phyloP scores from a whole-genome alignment of 306 rosid genomes.

The Lupinus albus region DNA sequence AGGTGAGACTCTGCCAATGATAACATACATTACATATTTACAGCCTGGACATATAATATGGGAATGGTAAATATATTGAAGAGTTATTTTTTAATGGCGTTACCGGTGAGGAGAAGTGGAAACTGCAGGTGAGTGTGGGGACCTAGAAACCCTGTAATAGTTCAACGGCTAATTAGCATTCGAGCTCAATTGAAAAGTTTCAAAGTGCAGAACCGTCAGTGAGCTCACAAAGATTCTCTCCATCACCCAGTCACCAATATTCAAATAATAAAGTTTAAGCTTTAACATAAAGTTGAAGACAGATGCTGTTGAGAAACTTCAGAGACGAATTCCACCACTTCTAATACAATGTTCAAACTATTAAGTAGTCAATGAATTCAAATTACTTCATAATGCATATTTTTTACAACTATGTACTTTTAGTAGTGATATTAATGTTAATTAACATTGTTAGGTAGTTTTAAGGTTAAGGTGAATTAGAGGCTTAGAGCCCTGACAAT shows the following conservation, averaged over 20 bases:
- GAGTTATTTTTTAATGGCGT: conserved; percentile 23
- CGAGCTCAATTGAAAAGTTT: conserved; percentile 27
- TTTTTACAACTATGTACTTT: not conserved
- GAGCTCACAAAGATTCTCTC: conserved; percentile 19
- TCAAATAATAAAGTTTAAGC: not conserved
- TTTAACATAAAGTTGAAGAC: conserved; percentile 4
- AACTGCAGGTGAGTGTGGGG: conserved; percentile 54
- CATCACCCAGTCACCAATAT: conserved; percentile 5
- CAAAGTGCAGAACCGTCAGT: not conserved
- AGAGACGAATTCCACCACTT: not conserved
- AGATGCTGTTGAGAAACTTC: conserved; percentile 1
- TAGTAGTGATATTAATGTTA: no score
- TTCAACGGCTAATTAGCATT: conserved; percentile 30
- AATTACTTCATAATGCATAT: conserved; percentile 10
- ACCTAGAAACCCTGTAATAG: conserved; percentile 53
- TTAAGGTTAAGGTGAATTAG: no score
- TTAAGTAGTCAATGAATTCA: not conserved
- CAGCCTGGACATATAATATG: conserved; percentile 17
- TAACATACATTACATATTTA: conserved; percentile 24
- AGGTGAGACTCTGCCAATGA: conserved; percentile 54
- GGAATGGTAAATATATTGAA: conserved; percentile 1
- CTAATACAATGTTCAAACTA: not conserved
- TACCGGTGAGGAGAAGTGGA: conserved; percentile 58
- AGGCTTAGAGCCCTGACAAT: conserved; percentile 12
- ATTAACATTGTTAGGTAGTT: no score